A percentile compares a stretch with the other conserved stretches of the same genome.
phyloP scores from a whole-genome alignment of 2,329 filamentous ascomycete genomes.

The Cucurbitaria berberidis region DNA sequence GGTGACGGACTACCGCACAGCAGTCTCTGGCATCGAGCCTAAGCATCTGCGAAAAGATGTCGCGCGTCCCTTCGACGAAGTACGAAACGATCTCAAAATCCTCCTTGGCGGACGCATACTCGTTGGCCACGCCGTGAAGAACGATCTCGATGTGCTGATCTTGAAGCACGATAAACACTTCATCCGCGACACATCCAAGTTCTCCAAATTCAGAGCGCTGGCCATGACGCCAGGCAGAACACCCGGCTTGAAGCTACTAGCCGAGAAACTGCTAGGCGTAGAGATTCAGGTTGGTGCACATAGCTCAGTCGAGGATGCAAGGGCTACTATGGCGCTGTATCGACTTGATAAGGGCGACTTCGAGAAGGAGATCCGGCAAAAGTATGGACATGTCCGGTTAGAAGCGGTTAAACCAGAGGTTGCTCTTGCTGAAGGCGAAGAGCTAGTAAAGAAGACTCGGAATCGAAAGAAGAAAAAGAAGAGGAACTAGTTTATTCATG shows the following conservation, averaged over 20 bases:
- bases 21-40: slow-evolving; percentile 80
- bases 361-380: slow-evolving; percentile 77
- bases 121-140: slow-evolving; percentile 82
- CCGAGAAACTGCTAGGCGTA: slow-evolving; percentile 62
- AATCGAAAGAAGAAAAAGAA: slow-evolving; percentile 50
- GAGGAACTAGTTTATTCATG: slow-evolving; percentile 26
- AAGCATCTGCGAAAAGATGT: slow-evolving; percentile 67
- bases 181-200: slow-evolving; percentile 83
- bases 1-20: slow-evolving; percentile 90
- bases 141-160: slow-evolving; percentile 76
- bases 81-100: slow-evolving; percentile 72
- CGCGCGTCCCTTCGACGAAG: slow-evolving; percentile 69
- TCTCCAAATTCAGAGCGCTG: slow-evolving; percentile 74
- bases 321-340: slow-evolving; percentile 89
- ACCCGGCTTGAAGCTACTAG: slow-evolving; percentile 68
- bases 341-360: slow-evolving; percentile 82
- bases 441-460: slow-evolving; percentile 40
- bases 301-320: slow-evolving; percentile 75
- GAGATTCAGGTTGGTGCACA: slow-evolving; percentile 67
- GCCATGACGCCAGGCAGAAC: slow-evolving; percentile 66
- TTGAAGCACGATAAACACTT: slow-evolving; percentile 79
- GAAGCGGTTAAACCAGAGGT: slow-evolving; percentile 30
- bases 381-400: slow-evolving; percentile 53
- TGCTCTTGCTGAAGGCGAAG: slow-evolving; percentile 26
- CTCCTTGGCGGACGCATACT: slow-evolving; percentile 75